Base-by-base conservation (phyloP, 2,329 filamentous ascomycete species). In the Pseudogymnoascus destructans region DNA sequence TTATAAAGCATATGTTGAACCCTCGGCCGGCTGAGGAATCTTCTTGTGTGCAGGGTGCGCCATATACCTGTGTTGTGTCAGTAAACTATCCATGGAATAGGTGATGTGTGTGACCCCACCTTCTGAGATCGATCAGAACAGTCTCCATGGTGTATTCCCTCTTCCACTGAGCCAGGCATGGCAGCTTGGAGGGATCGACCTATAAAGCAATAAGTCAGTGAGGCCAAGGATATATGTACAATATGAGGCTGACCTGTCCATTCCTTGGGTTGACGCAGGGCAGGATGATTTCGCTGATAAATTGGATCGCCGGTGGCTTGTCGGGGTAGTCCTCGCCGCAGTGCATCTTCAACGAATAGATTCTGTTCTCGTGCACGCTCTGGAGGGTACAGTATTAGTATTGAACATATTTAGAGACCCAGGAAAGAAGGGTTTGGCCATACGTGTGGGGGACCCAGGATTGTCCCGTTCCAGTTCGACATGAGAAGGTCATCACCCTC, bases 381-480 rank as follows among this genome's bases (percentile, higher is more conserved):
- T 93, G 68, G 40, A 38, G 10, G 10, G 5, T 13, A 40, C 15
- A 42, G 11, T 30, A 23, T 35, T 19, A 32, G 56, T n/a, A 19
- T 40, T 46, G 56, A 30, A 27, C 5, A 13, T 40, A 7, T 19
- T 9, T n/a, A 17, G 11, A 35, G 10, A n/a, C n/a, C 3, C 15
- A 35, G 13, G 42, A 46, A 19, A 46, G 40, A 17, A n/a, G 33
- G n/a, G 10, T 40, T 52, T 36, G 35, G 32, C 75, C 87, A 69
- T 78, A 96, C 93, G 73, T 97, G 91, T 71, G 93, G 92, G 65
- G 93, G 93, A 1, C 93, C 93, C 55, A 96, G 84, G 64, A 98
- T 97, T 13, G 93, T 98, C 68, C 92, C 93, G 69, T 95, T 95
- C 93, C 93, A 98, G 77, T 96, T 90, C 63, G 87, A 92, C 91